Conservation (phyloP, 2,329 filamentous ascomycete species). For the Beauveria sp. region DNA sequence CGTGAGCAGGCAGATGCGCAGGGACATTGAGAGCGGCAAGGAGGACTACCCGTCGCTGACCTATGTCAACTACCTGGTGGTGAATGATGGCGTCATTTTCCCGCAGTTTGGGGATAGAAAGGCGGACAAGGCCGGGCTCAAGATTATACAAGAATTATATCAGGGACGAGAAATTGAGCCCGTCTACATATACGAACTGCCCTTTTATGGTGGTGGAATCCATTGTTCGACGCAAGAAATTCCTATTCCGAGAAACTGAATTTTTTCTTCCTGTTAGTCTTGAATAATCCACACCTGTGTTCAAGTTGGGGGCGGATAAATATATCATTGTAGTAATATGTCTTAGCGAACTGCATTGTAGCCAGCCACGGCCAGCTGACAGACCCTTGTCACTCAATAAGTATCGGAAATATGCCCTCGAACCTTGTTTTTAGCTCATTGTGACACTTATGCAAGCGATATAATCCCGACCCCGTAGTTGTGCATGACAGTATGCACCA, state of each 20-base stretch:
- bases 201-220: slow-evolving; percentile 19
- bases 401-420: neutral
- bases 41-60: slow-evolving; percentile 13
- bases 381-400: neutral
- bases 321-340: no score
- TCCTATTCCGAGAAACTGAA: slow-evolving; percentile 10
- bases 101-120: slow-evolving; percentile 20
- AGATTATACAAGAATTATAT: slow-evolving; percentile 11
- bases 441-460: neutral
- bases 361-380: no score
- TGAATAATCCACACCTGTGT: no score
- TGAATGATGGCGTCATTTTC: slow-evolving; percentile 22
- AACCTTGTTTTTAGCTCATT: neutral
- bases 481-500: neutral
- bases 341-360: no score
- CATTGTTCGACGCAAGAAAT: slow-evolving; percentile 23
- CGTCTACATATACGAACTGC: slow-evolving; percentile 15
- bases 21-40: neutral
- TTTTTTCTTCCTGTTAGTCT: neutral
- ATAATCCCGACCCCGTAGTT: neutral
- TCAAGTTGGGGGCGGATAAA: no score
- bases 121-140: slow-evolving; percentile 18
- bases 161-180: slow-evolving; percentile 14
- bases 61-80: slow-evolving; percentile 21
- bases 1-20: slow-evolving; percentile 8